These are phyloP conservation scores for Artemisia argyi DNA, from an alignment of 129 eudicot genomes.

Conservation along the genomic window DNA sequence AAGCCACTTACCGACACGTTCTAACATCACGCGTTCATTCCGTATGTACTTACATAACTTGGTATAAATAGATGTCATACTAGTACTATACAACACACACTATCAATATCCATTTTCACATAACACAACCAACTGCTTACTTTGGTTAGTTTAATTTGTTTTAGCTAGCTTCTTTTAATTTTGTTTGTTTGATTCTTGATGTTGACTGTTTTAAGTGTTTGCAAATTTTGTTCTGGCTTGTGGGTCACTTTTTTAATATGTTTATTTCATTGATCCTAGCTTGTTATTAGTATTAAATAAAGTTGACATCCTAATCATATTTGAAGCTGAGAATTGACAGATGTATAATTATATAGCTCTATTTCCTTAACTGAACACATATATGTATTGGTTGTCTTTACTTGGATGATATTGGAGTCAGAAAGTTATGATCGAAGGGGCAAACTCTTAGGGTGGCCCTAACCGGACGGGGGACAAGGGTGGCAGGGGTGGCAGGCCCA, in stretches of 20 bases:
- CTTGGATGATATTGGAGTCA: no score
- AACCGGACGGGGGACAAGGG: no score
- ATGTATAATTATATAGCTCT: background rate
- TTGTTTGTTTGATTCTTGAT: conserved; percentile 23
- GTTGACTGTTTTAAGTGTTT: conserved; percentile 20
- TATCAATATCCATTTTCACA: no score
- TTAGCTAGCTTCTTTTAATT: background rate
- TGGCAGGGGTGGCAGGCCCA: no score
- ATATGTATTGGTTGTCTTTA: no score
- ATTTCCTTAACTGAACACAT: background rate
- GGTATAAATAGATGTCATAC: conserved; percentile 13
- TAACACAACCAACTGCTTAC: background rate
- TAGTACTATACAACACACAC: background rate
- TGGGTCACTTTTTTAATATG: background rate
- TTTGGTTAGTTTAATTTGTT: background rate
- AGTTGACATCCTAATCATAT: conserved; percentile 15
- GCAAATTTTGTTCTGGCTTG: background rate
- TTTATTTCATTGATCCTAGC: background rate
- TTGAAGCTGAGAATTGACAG: conserved; percentile 16
- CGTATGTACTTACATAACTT: conserved; percentile 16
- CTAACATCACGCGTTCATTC: conserved; percentile 28
- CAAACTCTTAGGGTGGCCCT: no score
- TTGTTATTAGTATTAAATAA: no score
- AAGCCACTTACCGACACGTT: conserved; percentile 20
- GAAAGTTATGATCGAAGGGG: no score